phyloP scores from a whole-genome alignment of 768 basidiomycete genomes.

The Lactarius sp. region DNA sequence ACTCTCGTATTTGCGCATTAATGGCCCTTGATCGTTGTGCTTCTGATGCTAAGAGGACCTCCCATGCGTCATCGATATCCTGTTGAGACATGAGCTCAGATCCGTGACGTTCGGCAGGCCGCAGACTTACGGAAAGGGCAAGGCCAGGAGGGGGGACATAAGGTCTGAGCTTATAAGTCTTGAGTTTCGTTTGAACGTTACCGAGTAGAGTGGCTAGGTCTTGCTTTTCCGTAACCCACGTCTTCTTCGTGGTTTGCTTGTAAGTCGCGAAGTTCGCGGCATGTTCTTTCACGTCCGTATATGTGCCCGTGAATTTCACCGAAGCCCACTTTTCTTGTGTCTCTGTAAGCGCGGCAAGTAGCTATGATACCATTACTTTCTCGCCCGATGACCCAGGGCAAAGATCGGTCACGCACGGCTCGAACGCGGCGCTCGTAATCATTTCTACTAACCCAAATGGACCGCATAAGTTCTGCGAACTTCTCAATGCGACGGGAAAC shows the following conservation, averaged over 20 bases:
- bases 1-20: conserved; percentile 86
- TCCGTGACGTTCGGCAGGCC: neutral
- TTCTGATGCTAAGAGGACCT: conserved; percentile 64
- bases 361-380: conserved; percentile 35
- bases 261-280: conserved; percentile 69
- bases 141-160: conserved; percentile 77
- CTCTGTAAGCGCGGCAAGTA: conserved; percentile 60
- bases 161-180: conserved; percentile 81
- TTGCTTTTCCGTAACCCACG: conserved; percentile 87
- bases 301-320: conserved; percentile 64
- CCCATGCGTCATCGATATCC: conserved; percentile 82
- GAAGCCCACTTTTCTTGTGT: conserved; percentile 68
- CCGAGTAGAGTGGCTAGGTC: conserved; percentile 84
- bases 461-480: conserved; percentile 93
- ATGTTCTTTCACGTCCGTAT: conserved; percentile 74
- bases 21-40: conserved; percentile 72
- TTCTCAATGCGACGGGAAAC: conserved; percentile 91
- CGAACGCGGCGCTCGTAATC: conserved; percentile 89
- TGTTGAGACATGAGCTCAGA: conserved; percentile 18
- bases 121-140: conserved; percentile 45
- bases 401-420: conserved; percentile 41
- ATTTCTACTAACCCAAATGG: conserved; percentile 80
- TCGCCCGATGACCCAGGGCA: neutral
- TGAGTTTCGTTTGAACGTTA: conserved; percentile 90
- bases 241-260: conserved; percentile 80